These are phyloP conservation scores for Lizonia empirigonia DNA, from an alignment of 2,329 filamentous ascomycete genomes.

Conservation along the genomic window DNA sequence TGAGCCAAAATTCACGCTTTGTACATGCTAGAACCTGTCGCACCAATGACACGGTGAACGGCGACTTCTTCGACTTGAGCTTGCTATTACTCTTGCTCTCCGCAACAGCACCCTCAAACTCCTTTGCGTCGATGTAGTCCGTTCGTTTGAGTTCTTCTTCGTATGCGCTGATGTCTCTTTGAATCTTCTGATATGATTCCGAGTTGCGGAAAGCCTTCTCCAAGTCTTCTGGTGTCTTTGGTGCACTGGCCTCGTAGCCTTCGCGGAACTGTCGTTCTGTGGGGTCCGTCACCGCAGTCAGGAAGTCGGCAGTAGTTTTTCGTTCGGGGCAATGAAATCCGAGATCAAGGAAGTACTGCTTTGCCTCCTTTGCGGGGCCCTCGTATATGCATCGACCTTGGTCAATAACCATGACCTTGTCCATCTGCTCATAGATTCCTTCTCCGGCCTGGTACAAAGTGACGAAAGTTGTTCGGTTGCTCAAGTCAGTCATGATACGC, in stretches of 20 bases:
- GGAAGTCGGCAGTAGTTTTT: conserved; percentile 77
- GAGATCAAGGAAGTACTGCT: conserved; percentile 68
- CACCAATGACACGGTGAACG: conserved; percentile 76
- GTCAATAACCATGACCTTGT: conserved; percentile 81
- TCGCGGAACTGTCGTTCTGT: conserved; percentile 70
- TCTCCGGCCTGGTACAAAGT: conserved; percentile 75
- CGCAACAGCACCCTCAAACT: conserved; percentile 69
- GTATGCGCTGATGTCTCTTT: conserved; percentile 66
- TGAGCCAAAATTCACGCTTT: conserved; percentile 77
- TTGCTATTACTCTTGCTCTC: conserved; percentile 64
- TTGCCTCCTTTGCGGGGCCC: conserved; percentile 65
- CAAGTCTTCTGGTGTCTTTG: conserved; percentile 72
- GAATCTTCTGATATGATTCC: conserved; percentile 63
- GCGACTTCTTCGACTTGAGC: conserved; percentile 70
- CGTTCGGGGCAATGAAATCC: conserved; percentile 65
- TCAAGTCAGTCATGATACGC: conserved; percentile 79
- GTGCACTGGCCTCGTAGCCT: conserved; percentile 63
- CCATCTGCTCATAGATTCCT: conserved; percentile 74
- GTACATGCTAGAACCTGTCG: conserved; percentile 73
- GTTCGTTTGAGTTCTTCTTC: conserved; percentile 63
- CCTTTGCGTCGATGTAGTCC: conserved; percentile 64
- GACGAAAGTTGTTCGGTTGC: conserved; percentile 71
- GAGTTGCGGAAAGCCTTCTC: conserved; percentile 70
- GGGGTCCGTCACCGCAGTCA: conserved; percentile 76
- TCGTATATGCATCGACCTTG: conserved; percentile 72